Evolutionary conservation across 192 early-diverging fungal genomes (phyloP).

Genomic region (Diversispora epigaea): DNA sequence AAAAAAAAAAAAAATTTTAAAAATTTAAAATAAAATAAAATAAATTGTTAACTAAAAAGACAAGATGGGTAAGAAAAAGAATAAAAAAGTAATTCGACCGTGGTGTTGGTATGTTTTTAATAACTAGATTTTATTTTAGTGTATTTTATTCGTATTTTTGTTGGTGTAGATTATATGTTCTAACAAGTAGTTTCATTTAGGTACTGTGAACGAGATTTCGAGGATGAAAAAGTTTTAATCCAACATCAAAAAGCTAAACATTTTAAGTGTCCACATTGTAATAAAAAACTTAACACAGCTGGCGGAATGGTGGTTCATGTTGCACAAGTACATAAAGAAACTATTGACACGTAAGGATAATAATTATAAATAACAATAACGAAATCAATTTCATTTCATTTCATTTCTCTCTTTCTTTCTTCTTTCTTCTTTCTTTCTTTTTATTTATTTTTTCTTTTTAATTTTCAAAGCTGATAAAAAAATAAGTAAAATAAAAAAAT

Average conservation of each 20-base stretch:
- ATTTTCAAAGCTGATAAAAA: background rate
- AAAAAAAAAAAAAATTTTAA: too few species aligned
- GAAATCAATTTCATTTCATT: too few species aligned
- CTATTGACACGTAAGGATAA: slow-evolving; percentile 61
- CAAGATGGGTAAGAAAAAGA: slow-evolving; percentile 67
- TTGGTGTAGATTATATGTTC: background rate
- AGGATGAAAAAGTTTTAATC: slow-evolving; percentile 91
- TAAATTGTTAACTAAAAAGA: background rate
- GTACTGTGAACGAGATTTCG: slow-evolving; percentile 97
- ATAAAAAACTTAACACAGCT: slow-evolving; percentile 84
- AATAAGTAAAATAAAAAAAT: background rate
- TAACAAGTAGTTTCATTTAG: slow-evolving; percentile 33
- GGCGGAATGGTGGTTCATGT: slow-evolving; percentile 89
- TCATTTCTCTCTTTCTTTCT: too few species aligned
- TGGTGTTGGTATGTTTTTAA: slow-evolving; percentile 71
- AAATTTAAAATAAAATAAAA: too few species aligned
- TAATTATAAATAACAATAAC: background rate
- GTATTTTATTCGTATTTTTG: too few species aligned
- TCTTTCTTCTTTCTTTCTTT: background rate
- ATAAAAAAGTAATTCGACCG: slow-evolving; percentile 59
- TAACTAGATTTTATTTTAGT: background rate
- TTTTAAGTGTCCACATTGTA: slow-evolving; percentile 87
- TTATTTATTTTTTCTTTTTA: background rate
- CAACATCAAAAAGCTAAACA: slow-evolving; percentile 93
- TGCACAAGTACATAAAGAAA: slow-evolving; percentile 92